Base-by-base conservation (phyloP, 1,284 basidiomycete genomes). In the Lentinus polychrous region DNA sequence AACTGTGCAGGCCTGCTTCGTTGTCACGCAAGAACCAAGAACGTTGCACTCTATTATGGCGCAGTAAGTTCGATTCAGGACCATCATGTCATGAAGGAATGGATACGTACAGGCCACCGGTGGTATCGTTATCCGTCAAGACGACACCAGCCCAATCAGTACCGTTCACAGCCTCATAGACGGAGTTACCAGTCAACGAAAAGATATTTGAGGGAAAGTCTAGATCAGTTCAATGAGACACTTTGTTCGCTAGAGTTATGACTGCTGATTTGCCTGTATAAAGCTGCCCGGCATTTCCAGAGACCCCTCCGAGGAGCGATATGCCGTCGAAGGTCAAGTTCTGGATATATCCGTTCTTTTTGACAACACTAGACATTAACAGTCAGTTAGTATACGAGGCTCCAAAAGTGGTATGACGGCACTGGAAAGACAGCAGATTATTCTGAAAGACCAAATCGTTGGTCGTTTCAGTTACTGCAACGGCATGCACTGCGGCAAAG, bases 1-100 rank as follows among this genome's bases (percentile, higher is more conserved):
- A 63, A 15, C 57, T 60, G 42, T 63, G 61, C 3, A 63, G 51
- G 2, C 60, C 60, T 2, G 52, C 54, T 43, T 63, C 61, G 1
- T 52, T 54, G 38, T 60, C 57, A 15, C 57, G 56, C 10, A 63
- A 52, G 35, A 60, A 63, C 60, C 60, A 63, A 2, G 56, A 60
- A n/a, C 59, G 51, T 46, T 63, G 61, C 3, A 54, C 52, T 7
- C 55, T 56, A 33, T 5, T 8, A 12, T 4, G 33, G 33, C 33
- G 18, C 5, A 33, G n/a, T 15, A 3, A 32, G 35, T 12, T 4
- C 27, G 12, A 5, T 37, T 37, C 14, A 37, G 4, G 4, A 15
- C 14, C 14, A 33, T 2, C 12, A 20, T 11, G 3, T 14, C 14
- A 7, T 3, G 2, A 2, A n/a, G 24, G 22, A 22, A 0, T 12